A percentile compares a stretch with the other conserved stretches of the same genome.
Conservation (phyloP, 1,284 basidiomycete genomes). For the Ustilago vetiveriae region DNA sequence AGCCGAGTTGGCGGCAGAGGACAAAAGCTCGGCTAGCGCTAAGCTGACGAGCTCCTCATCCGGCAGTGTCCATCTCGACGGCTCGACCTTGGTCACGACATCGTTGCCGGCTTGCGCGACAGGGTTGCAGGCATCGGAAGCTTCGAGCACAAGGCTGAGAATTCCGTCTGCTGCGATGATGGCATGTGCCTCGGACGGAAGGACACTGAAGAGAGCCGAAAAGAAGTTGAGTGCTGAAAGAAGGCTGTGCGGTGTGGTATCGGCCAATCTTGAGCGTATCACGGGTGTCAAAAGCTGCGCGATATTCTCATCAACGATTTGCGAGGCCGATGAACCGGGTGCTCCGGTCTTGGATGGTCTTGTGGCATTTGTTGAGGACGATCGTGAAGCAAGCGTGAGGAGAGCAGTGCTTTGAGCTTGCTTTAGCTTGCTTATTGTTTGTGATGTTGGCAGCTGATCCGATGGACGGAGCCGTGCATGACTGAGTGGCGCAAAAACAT, state of each 20-base stretch:
- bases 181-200: conserved; percentile 27
- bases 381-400: conserved; percentile 29
- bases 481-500: conserved; percentile 32
- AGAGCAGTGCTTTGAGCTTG: conserved; percentile 32
- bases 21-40: conserved; percentile 35
- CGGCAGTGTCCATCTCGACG: not conserved
- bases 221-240: conserved; percentile 38
- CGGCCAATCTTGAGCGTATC: conserved; percentile 33
- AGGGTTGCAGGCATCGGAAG: conserved; percentile 29
- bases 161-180: conserved; percentile 34
- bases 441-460: conserved; percentile 1
- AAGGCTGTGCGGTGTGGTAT: conserved; percentile 35
- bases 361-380: conserved; percentile 17
- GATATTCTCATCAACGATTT: conserved; percentile 24
- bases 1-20: conserved; percentile 31
- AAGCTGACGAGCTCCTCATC: conserved; percentile 23
- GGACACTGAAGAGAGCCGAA: conserved; percentile 34
- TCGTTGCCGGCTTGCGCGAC: not conserved
- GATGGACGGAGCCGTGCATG: not conserved
- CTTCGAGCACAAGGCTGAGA: conserved; percentile 31
- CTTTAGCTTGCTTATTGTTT: too few relatives aligned
- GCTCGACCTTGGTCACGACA: not conserved
- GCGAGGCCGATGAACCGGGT: not conserved
- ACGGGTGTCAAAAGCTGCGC: conserved; percentile 33
- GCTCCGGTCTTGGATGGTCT: not conserved